Base-by-base conservation (phyloP, 1,284 basidiomycete genomes). In the Salmacisia buchloeana region DNA sequence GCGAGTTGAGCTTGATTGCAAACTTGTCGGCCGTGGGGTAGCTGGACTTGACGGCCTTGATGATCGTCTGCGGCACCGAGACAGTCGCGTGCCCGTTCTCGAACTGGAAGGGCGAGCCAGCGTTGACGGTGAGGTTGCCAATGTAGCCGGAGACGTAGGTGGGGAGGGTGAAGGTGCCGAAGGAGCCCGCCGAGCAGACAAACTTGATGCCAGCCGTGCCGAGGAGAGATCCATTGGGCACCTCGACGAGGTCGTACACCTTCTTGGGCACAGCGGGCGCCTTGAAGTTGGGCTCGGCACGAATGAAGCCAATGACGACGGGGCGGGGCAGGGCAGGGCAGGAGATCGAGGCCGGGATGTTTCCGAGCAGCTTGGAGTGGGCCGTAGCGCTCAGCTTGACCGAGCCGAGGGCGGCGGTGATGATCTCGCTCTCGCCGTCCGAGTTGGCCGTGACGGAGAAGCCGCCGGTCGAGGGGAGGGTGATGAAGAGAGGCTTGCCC, bases 11-110 rank as follows among this genome's bases (percentile, higher is more conserved):
- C 46, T 52, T 52, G 46, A 52, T 52, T 12, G 46, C 23, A 27
- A 52, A 52, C 23, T 27, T 52, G 46, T 52, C 46, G 23, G 46
- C 46, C 23, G 21, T 25, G 2, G 46, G 7, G n/a, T 27, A 27
- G 7, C 18, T 52, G 46, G 46, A 25, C 46, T 27, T 21, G 46
- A 52, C 25, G 10, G 46, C 23, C 46, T 52, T 52, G 23, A 27
- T 21, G 46, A 52, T 5, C 7, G 21, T 25, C 46, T 52, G 46
- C 23, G 46, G 46, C 23, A 52, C 9, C 6, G 46, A 25, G 46
- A 52, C 46, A 15, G 46, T 52, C 23, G 46, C 46, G 46, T 52
- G 46, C 23, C 46, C 46, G 46, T 52, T 52, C 46, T 52, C 46
- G 46, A 52, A 52, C 46, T 52, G 46, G 46, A 52, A 52, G 18